Base-by-base conservation (phyloP, 108 stramenopile species). In the Fragilariopsis cylindrus region DNA sequence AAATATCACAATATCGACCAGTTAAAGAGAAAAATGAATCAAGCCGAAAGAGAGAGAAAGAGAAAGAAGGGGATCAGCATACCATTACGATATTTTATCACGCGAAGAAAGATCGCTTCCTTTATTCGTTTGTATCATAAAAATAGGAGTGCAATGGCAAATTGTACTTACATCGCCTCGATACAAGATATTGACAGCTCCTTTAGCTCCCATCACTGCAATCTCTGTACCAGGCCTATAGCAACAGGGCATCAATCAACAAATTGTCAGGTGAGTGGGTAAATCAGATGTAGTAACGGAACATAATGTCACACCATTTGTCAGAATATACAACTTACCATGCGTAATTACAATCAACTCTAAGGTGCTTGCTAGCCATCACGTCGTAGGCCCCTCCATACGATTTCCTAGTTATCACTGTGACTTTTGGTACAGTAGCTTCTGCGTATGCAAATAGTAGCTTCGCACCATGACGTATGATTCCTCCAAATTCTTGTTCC, bases 301-400 rank as follows among this genome's bases (percentile, higher is more conserved):
- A 30, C 30, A 30, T 0, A 30, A 30, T 30, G 30, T 30, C 30
- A 30, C 30, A 30, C 0, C 30, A 30, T 30, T 30, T 30, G 30
- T 30, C 2, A 30, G 30, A 30, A 30, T 30, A 30, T 30, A 30
- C 30, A 30, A 30, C 30, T 30, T 30, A 30, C 98, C 98, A 99
- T 45, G 99, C 96, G 78, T 98, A 99, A 81, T 99, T 99, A 71
- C 84, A 88, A 90, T 99, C 99, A 1, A 92, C 97, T 21, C 95
- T 84, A 58, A 99, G 85, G 81, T 99, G 99, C 88, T 99, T 99
- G 65, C 96, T 97, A 52, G 94, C 78, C 99, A 99, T 99, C n/a
- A 93, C 99, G 82, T 99, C 98, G 78, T 99, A 99, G 9, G 99
- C 98, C 30, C 99, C 99, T 5, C 99, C 99, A 80, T 99, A 99